phyloP scores from a whole-genome alignment of 805 yeast genomes.

The Wickerhamiella cacticola region DNA sequence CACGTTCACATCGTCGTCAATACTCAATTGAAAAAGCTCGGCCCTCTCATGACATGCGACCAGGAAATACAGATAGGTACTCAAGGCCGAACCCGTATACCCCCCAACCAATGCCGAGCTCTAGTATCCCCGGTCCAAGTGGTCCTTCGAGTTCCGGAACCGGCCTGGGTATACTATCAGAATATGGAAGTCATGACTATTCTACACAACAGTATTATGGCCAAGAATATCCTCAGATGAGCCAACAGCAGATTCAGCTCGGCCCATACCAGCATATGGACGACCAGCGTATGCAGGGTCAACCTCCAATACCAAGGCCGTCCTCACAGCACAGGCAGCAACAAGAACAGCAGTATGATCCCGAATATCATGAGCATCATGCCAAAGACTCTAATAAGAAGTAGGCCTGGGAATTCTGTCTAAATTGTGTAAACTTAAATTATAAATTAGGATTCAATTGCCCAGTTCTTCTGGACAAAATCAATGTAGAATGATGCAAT shows the following conservation, averaged over 20 bases:
- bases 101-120: not conserved
- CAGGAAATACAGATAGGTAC: not conserved
- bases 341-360: not conserved
- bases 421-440: not conserved
- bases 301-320: not conserved
- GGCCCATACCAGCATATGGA: not conserved
- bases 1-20: not conserved
- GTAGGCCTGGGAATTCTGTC: too few relatives aligned
- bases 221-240: not conserved
- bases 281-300: not conserved
- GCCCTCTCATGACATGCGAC: not conserved
- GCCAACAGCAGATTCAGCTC: not conserved
- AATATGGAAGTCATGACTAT: not conserved
- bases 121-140: not conserved
- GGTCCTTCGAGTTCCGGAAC: not conserved
- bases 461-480: conserved; percentile 54
- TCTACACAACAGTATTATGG: not conserved
- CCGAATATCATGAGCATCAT: not conserved
- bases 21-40: not conserved
- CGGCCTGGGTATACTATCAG: not conserved
- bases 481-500: conserved; percentile 67
- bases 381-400: not conserved
- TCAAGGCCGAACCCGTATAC: not conserved
- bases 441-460: conserved; percentile 19
- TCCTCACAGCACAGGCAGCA: conserved; percentile 2